phyloP scores from a whole-genome alignment of 164 flowering plant species.

The Tetracentron sinense region DNA sequence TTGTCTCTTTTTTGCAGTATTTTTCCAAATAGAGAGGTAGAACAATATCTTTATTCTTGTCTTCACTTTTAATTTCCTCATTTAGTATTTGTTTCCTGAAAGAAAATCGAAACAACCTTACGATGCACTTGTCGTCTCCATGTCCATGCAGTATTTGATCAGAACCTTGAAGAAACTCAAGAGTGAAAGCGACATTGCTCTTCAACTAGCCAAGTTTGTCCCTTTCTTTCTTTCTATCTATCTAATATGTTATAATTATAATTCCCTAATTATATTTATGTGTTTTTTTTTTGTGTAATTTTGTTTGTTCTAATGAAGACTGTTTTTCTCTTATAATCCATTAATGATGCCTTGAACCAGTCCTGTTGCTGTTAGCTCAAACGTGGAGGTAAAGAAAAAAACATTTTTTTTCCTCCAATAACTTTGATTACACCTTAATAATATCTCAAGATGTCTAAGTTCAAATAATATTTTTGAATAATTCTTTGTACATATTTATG shows the following conservation, averaged over 20 bases:
- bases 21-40: conserved; percentile 48
- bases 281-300: neutral
- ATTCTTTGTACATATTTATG: neutral
- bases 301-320: neutral
- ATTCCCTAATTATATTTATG: neutral
- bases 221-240: neutral
- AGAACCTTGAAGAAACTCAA: conserved; percentile 44
- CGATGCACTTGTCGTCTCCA: neutral
- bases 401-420: neutral
- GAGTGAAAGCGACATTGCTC: conserved; percentile 44
- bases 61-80: neutral
- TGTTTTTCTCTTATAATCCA: conserved; percentile 1
- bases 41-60: neutral
- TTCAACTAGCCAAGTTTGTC: conserved; percentile 41
- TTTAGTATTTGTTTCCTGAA: neutral
- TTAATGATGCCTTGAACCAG: conserved; percentile 22
- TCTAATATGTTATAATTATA: neutral
- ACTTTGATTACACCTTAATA: neutral
- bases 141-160: conserved; percentile 41
- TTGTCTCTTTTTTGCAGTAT: conserved; percentile 24
- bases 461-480: neutral
- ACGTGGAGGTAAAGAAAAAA: conserved; percentile 31
- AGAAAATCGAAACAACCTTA: too few relatives aligned
- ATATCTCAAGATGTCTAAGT: neutral
- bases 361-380: conserved; percentile 32